Evolutionary conservation across 306 rosid genomes (phyloP).

Genomic region (Prinsepia uniflora): DNA sequence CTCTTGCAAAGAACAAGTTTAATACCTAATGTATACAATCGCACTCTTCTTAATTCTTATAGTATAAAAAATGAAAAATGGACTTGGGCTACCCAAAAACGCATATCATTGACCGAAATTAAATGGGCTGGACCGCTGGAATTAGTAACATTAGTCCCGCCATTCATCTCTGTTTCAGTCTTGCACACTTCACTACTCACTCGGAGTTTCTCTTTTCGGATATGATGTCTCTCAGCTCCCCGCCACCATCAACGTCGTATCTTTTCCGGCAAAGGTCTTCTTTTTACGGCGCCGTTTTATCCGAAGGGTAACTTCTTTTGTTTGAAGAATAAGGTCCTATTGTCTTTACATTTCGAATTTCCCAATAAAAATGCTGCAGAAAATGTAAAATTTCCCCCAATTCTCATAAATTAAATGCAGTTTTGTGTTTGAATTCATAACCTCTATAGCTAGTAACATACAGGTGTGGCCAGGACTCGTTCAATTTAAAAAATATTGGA

Average conservation of each 20-base stretch:
- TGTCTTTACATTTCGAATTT: background rate
- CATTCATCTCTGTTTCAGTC: background rate
- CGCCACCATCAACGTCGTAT: constrained; percentile 18
- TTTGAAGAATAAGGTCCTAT: too few species aligned
- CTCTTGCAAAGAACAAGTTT: too few species aligned
- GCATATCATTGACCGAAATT: too few species aligned
- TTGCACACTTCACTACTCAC: background rate
- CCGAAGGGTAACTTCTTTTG: constrained; percentile 13
- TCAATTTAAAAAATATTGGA: constrained; percentile 5
- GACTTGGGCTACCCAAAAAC: too few species aligned
- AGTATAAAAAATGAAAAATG: too few species aligned
- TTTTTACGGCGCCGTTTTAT: constrained; percentile 10
- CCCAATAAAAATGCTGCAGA: background rate
- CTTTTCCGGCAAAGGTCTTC: constrained; percentile 4
- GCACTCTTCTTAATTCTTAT: too few species aligned
- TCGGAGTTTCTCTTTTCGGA: background rate
- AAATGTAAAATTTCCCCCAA: background rate
- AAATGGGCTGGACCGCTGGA: background rate
- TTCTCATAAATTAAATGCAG: background rate
- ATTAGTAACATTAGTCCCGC: background rate
- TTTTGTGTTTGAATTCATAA: background rate
- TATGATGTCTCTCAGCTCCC: constrained; percentile 27
- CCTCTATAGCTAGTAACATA: background rate
- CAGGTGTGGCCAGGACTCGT: constrained; percentile 13
- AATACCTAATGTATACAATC: too few species aligned